Percentiles rank a stretch among this genome's conserved stretches.
phyloP scores from a whole-genome alignment of 2,329 filamentous ascomycete genomes.

The Pezizomycotina sp. region DNA sequence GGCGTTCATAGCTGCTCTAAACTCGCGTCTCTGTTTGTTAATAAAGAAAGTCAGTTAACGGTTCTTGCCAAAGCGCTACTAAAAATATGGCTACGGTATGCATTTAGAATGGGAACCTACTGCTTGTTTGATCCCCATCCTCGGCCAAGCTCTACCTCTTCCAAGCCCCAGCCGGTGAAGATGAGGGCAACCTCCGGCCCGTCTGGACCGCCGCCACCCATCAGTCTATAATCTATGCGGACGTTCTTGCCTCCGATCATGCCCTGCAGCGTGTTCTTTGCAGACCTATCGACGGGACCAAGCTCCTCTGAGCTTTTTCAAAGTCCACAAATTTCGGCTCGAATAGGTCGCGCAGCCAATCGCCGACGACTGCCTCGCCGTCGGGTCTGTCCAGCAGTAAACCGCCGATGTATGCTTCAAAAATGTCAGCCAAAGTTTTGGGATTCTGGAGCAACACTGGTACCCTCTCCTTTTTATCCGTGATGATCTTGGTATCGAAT shows the following conservation, averaged over 20 bases:
- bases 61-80: not conserved
- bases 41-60: constrained; percentile 2
- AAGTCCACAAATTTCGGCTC: constrained; percentile 22
- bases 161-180: constrained; percentile 24
- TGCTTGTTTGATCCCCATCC: constrained; percentile 24
- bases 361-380: constrained; percentile 15
- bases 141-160: constrained; percentile 20
- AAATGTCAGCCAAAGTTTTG: constrained; percentile 24
- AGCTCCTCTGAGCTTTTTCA: constrained; percentile 16
- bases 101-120: constrained; percentile 12
- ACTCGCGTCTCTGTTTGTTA: constrained; percentile 20
- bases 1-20: constrained; percentile 25
- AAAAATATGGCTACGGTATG: constrained; percentile 1
- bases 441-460: constrained; percentile 8
- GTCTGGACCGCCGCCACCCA: constrained; percentile 24
- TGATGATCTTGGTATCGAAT: constrained; percentile 39
- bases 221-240: constrained; percentile 22
- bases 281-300: constrained; percentile 23
- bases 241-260: constrained; percentile 19
- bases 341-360: constrained; percentile 22
- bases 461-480: constrained; percentile 14
- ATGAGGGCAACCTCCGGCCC: constrained; percentile 23
- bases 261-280: constrained; percentile 22
- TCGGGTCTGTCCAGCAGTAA: constrained; percentile 21
- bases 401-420: constrained; percentile 25